Evolutionary conservation across 345 rosid species (phyloP).

Genomic region (Stellera chamaejasme): DNA sequence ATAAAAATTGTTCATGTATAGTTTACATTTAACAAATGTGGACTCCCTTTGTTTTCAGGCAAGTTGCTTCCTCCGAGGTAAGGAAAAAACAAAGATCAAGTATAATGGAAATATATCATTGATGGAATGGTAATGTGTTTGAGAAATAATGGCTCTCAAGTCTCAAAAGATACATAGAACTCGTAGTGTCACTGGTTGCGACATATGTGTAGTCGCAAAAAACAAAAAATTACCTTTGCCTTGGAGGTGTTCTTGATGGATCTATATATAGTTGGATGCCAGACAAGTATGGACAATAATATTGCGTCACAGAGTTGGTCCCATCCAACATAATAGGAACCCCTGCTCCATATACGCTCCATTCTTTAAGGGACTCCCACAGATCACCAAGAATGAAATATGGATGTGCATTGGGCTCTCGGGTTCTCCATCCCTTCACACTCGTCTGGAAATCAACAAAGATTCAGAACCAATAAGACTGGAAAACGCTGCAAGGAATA

Average conservation of each 20-base stretch:
- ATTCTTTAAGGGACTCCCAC: constrained; percentile 78
- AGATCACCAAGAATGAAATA: constrained; percentile 63
- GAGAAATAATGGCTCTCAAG: no score
- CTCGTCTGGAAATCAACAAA: constrained; percentile 23
- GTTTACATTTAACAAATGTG: no score
- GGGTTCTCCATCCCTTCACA: constrained; percentile 39
- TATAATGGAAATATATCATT: background rate
- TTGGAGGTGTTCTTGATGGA: constrained; percentile 14
- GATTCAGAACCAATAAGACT: background rate
- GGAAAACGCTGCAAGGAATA: no score
- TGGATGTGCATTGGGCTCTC: constrained; percentile 29
- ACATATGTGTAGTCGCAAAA: background rate
- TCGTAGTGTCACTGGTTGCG: no score
- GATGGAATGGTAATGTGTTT: background rate
- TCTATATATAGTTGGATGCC: constrained; percentile 78
- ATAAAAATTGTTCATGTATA: no score
- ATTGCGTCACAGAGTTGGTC: constrained; percentile 60
- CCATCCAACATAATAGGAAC: constrained; percentile 68
- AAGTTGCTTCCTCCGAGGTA: no score
- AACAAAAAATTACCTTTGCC: constrained; percentile 16
- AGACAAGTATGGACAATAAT: constrained; percentile 80
- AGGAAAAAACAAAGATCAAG: no score
- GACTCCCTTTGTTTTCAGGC: no score
- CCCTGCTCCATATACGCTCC: constrained; percentile 87
- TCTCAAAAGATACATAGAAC: background rate